Conservation (phyloP, 768 basidiomycete species). For the Mycena amicta region DNA sequence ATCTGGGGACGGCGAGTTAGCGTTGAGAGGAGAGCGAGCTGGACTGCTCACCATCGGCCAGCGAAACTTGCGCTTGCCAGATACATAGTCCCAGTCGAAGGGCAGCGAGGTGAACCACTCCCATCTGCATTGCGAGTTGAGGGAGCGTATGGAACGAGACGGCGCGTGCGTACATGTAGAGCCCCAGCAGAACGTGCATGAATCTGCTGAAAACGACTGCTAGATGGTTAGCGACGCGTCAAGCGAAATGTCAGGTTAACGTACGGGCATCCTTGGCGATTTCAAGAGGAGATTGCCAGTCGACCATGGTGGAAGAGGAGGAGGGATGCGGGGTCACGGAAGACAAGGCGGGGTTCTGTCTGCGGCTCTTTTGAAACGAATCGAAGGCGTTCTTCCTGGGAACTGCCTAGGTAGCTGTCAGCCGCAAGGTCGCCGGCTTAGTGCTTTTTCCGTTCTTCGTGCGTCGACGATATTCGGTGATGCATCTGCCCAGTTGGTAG, state of each 20-base stretch:
- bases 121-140: too few relatives aligned
- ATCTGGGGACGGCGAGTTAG: slow-evolving; percentile 36
- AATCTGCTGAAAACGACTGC: slow-evolving; percentile 5
- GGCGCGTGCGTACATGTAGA: slow-evolving; percentile 25
- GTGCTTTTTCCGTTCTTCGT: background rate
- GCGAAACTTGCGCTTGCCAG: slow-evolving; percentile 56
- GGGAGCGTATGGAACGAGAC: slow-evolving; percentile 1
- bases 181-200: background rate
- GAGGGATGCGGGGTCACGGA: slow-evolving; percentile 15
- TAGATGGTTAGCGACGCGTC: slow-evolving; percentile 11
- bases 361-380: background rate
- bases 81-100: slow-evolving; percentile 67
- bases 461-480: background rate
- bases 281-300: slow-evolving; percentile 57
- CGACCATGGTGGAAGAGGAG: slow-evolving; percentile 51
- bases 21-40: background rate
- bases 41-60: slow-evolving; percentile 74
- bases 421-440: background rate
- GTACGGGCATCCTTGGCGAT: slow-evolving; percentile 50
- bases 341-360: slow-evolving; percentile 19
- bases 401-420: slow-evolving; percentile 10
- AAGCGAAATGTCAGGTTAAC: slow-evolving; percentile 12
- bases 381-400: slow-evolving; percentile 17
- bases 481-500: background rate
- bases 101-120: slow-evolving; percentile 63